These are phyloP conservation scores for Barnettozyma sp. DNA, from an alignment of 805 yeast genomes.

Conservation along the genomic window DNA sequence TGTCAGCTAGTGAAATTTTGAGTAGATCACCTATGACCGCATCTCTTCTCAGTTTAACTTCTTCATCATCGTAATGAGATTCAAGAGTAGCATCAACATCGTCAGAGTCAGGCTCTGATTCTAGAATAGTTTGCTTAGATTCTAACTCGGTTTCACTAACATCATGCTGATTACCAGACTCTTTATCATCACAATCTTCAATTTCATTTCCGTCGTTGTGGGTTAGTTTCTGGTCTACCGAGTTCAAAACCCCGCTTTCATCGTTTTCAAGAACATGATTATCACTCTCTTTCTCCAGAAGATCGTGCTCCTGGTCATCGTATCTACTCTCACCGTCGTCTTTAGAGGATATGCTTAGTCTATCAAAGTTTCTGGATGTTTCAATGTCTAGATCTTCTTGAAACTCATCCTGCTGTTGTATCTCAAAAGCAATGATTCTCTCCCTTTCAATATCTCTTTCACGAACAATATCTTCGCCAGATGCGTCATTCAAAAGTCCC, in stretches of 20 bases:
- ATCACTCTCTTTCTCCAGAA: too few species aligned
- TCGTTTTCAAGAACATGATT: conserved; percentile 19
- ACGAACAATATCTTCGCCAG: conserved; percentile 58
- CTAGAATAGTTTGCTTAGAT: conserved; percentile 11
- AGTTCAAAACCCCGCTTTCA: too few species aligned
- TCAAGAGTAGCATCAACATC: conserved; percentile 23
- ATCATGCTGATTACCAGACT: too few species aligned
- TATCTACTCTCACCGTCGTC: conserved; percentile 9
- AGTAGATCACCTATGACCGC: conserved; percentile 84
- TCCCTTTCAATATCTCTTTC: conserved; percentile 65
- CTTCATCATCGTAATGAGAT: conserved; percentile 32
- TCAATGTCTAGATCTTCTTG: conserved; percentile 32
- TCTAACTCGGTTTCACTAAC: background rate
- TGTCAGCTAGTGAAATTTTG: conserved; percentile 76
- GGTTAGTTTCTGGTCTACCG: too few species aligned
- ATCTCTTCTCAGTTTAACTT: conserved; percentile 38
- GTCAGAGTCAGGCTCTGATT: conserved; percentile 25
- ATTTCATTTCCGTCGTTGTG: too few species aligned
- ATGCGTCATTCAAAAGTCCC: conserved; percentile 77
- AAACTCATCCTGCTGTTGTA: conserved; percentile 16
- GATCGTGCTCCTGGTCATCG: conserved; percentile 5
- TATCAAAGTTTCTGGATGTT: conserved; percentile 24
- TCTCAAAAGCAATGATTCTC: conserved; percentile 36
- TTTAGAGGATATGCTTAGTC: conserved; percentile 14
- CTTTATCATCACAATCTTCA: too few species aligned